Evolutionary conservation across 805 yeast species (phyloP).

Genomic region (Geotrichum ghanense): DNA sequence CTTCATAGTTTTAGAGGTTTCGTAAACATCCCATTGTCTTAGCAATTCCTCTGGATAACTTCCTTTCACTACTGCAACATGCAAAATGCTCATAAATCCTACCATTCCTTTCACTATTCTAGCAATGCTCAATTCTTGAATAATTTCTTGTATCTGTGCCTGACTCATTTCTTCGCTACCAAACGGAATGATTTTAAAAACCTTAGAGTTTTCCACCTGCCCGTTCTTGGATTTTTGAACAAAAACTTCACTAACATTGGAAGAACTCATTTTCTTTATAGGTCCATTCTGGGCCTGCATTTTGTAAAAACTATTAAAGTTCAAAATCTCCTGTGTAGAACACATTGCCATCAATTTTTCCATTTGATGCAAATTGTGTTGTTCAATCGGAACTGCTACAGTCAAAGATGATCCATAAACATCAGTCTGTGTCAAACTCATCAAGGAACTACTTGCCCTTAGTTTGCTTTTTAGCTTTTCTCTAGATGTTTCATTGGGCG

Average conservation of each 20-base stretch:
- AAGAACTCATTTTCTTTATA: slow-evolving; percentile 34
- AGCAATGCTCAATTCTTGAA: slow-evolving; percentile 38
- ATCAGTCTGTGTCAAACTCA: slow-evolving; percentile 26
- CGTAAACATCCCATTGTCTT: slow-evolving; percentile 34
- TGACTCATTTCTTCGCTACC: slow-evolving; percentile 34
- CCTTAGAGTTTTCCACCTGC: slow-evolving; percentile 25
- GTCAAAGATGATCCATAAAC: slow-evolving; percentile 14
- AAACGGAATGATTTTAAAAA: slow-evolving; percentile 44
- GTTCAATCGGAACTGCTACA: slow-evolving; percentile 26
- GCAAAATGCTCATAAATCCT: slow-evolving; percentile 35
- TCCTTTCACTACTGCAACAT: slow-evolving; percentile 38
- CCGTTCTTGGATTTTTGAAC: slow-evolving; percentile 4
- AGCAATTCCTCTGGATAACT: slow-evolving; percentile 31
- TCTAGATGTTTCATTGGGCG: slow-evolving; percentile 43
- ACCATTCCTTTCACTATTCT: slow-evolving; percentile 28
- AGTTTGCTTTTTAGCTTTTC: slow-evolving; percentile 44
- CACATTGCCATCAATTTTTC: slow-evolving; percentile 29
- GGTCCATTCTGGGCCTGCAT: slow-evolving; percentile 7
- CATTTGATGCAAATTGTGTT: slow-evolving; percentile 26
- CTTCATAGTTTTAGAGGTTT: slow-evolving; percentile 18
- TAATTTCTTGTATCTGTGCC: slow-evolving; percentile 31
- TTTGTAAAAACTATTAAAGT: slow-evolving; percentile 24
- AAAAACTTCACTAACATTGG: slow-evolving; percentile 37
- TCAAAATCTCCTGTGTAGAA: slow-evolving; percentile 22
- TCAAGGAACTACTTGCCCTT: slow-evolving; percentile 37